A percentile compares a stretch with the other conserved stretches of the same genome.
phyloP scores from a whole-genome alignment of 768 basidiomycete species.

The Suillus subaureus region DNA sequence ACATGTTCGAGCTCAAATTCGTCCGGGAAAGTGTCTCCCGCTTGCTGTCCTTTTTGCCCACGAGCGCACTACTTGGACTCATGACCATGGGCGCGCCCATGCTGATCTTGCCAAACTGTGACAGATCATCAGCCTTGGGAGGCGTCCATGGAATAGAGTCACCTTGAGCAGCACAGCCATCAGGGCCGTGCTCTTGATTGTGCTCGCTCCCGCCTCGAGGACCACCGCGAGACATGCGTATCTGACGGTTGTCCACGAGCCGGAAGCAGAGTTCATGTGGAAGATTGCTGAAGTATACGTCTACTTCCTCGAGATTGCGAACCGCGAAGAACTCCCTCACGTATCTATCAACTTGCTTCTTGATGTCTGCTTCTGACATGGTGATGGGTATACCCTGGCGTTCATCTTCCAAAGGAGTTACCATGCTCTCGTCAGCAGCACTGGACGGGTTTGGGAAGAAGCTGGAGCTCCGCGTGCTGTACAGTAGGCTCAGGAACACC shows the following conservation, averaged over 20 bases:
- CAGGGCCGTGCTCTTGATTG: constrained; percentile 63
- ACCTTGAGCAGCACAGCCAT: constrained; percentile 78
- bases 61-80: constrained; percentile 85
- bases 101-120: constrained; percentile 87
- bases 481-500: constrained; percentile 47
- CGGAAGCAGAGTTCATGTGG: constrained; percentile 61
- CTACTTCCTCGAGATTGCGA: constrained; percentile 84
- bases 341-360: constrained; percentile 79
- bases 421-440: constrained; percentile 47
- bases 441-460: constrained; percentile 77
- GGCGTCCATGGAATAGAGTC: constrained; percentile 49
- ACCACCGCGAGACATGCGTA: constrained; percentile 87
- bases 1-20: constrained; percentile 82
- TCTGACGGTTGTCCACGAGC: constrained; percentile 70
- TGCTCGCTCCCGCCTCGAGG: constrained; percentile 88
- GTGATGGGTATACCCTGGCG: constrained; percentile 41
- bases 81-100: constrained; percentile 72
- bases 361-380: constrained; percentile 70
- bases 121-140: constrained; percentile 83
- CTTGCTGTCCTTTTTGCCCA: constrained; percentile 63
- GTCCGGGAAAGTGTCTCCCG: constrained; percentile 75
- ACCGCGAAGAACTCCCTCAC: constrained; percentile 85
- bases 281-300: constrained; percentile 81
- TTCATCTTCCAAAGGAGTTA: constrained; percentile 52
- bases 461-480: constrained; percentile 71